phyloP scores from a whole-genome alignment of 2,329 filamentous ascomycete genomes.

The Remersonia thermophila region DNA sequence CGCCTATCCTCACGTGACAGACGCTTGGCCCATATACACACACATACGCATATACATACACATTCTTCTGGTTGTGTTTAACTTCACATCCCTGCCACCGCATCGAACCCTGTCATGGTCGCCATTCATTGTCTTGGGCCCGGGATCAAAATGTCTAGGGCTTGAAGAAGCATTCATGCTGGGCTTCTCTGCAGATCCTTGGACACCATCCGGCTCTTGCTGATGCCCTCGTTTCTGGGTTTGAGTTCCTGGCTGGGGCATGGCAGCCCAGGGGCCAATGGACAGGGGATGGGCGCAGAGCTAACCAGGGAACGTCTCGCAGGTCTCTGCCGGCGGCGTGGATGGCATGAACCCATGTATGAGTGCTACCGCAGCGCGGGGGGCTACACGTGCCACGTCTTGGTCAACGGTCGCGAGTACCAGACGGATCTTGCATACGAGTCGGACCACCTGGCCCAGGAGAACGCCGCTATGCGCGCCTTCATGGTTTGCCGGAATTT shows the following conservation, averaged over 20 bases:
- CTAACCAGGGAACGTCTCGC: slow-evolving; percentile 24
- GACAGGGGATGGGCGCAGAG: slow-evolving; percentile 12
- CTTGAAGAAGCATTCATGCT: slow-evolving; percentile 21
- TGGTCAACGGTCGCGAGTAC: slow-evolving; percentile 95
- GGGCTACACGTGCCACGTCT: slow-evolving; percentile 79
- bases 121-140: no score
- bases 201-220: slow-evolving; percentile 16
- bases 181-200: slow-evolving; percentile 25
- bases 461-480: slow-evolving; percentile 88
- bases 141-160: slow-evolving; percentile 15
- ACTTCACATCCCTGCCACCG: slow-evolving; percentile 11
- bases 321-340: slow-evolving; percentile 91
- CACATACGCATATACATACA: no score
- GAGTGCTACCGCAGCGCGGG: slow-evolving; percentile 61
- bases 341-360: slow-evolving; percentile 86
- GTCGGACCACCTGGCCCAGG: slow-evolving; percentile 70
- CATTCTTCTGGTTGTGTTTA: slow-evolving; percentile 14
- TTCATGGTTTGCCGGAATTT: slow-evolving; percentile 98
- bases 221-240: not conserved
- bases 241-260: slow-evolving; percentile 1
- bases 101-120: slow-evolving; percentile 8
- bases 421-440: slow-evolving; percentile 80
- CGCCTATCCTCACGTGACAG: slow-evolving; percentile 14
- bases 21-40: slow-evolving; percentile 20
- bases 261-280: slow-evolving; percentile 8